Evolutionary conservation across 1,284 basidiomycete species (phyloP), one percentile per base, ranked within the genome.

Genomic region (Rhodotorula sp.): DNA sequence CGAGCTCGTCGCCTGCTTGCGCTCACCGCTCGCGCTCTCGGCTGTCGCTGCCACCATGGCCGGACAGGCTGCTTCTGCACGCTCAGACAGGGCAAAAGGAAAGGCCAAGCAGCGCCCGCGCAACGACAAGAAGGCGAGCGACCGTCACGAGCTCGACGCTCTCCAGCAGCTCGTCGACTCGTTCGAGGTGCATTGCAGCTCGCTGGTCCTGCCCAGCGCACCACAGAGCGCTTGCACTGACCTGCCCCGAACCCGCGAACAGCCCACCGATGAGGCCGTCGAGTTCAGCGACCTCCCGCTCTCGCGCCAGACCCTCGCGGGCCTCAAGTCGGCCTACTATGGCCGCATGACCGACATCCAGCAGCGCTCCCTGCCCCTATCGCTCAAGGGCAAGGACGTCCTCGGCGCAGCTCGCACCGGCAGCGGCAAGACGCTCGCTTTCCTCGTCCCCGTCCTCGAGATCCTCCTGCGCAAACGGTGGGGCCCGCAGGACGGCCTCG

Each of bases 261-360:
- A 63, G 61, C 45, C 59, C 27, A 41, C 19, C 17, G 58, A 61
- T 12, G 63, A 58, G 4, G 58, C 54, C 16, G 27, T 64, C 13
- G 69, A 69, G 46, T 84, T 84, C 76, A 75, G 78, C 19, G 80
- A 84, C 66, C 78, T 84, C n/a, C 79, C 79, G 13, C 69, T 80
- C 21, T 79, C 77, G 53, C 49, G 60, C 13, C 74, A 77, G 58
- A 80, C 80, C 9, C 72, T 77, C 42, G 55, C 73, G 90, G 92
- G 93, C 23, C 84, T 97, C 55, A 92, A 91, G 82, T 90, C 91
- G 74, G 87, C 89, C 1, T 92, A 89, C 79, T 97, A 94, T 79
- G 85, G 89, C 48, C 86, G 90, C 34, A 91, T 94, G 86, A 97
- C 94, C 0, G 90, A 93, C 68, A 94, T 91, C 59, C 90, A 91